phyloP scores from a whole-genome alignment of 2,329 filamentous ascomycete species.

The Huntiella abstrusa region DNA sequence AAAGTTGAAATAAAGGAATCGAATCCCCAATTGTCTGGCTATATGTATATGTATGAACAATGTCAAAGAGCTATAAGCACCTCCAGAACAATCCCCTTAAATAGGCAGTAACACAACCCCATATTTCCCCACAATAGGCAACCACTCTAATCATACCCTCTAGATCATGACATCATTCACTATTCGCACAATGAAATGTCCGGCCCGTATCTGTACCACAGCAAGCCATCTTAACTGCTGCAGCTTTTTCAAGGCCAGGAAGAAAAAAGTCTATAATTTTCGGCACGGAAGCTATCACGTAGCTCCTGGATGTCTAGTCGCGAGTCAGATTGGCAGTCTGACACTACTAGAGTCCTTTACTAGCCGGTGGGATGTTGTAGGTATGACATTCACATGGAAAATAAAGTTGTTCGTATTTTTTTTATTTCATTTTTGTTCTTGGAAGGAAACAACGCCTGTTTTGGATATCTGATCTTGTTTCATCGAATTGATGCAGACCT shows the following conservation, averaged over 20 bases:
- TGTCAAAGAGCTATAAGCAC: no score
- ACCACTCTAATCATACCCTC: no score
- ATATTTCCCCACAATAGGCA: no score
- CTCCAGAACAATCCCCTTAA: no score
- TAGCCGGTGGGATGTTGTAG: conserved; percentile 23
- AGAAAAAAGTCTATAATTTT: conserved; percentile 22
- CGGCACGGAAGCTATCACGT: conserved; percentile 40
- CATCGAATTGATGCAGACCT: background rate
- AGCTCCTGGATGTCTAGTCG: conserved; percentile 37
- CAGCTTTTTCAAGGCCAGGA: conserved; percentile 41
- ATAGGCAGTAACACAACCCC: no score
- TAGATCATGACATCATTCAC: no score
- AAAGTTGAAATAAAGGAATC: background rate
- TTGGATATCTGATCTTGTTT: background rate
- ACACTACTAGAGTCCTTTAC: conserved; percentile 33
- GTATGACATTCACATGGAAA: no score
- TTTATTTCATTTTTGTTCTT: no score
- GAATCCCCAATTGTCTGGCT: no score
- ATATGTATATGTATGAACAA: no score
- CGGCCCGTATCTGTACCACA: conserved; percentile 50
- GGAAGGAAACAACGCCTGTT: background rate
- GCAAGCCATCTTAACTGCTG: conserved; percentile 32
- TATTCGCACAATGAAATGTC: conserved; percentile 22
- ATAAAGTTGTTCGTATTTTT: background rate
- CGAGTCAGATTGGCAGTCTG: conserved; percentile 17